Percentiles rank a stretch among this genome's conserved stretches.
Evolutionary conservation across 176 grass and related monocot genomes (phyloP).

Genomic region (Triticum aestivum): DNA sequence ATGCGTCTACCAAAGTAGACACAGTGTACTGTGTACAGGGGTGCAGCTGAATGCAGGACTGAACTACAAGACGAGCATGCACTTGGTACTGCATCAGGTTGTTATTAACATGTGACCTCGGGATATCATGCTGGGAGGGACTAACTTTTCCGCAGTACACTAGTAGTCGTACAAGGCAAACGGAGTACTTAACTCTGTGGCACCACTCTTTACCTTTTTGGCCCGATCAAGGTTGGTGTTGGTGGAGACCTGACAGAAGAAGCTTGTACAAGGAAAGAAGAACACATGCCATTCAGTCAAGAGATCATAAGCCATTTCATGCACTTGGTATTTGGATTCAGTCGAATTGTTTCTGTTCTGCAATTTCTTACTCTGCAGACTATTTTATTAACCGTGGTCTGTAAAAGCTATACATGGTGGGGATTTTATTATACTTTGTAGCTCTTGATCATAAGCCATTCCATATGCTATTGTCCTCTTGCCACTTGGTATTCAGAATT

Average conservation of each 20-base stretch:
- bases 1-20: background rate
- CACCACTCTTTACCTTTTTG: background rate
- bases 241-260: constrained; percentile 4
- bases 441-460: too few relatives aligned
- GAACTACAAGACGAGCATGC: background rate
- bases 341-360: background rate
- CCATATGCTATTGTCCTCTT: too few relatives aligned
- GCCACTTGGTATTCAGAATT: too few relatives aligned
- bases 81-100: background rate
- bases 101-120: constrained; percentile 15
- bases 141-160: background rate
- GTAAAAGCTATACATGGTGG: background rate
- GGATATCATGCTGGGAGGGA: background rate
- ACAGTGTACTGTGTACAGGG: background rate
- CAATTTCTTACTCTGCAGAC: background rate
- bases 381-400: background rate
- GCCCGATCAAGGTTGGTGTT: background rate
- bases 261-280: background rate
- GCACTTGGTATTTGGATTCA: background rate
- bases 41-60: background rate
- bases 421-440: background rate
- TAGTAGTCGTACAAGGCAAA: background rate
- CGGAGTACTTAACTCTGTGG: background rate
- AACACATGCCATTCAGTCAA: background rate
- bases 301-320: background rate